Conservation (phyloP, 805 yeast genomes). For the Candida tibetensis region DNA sequence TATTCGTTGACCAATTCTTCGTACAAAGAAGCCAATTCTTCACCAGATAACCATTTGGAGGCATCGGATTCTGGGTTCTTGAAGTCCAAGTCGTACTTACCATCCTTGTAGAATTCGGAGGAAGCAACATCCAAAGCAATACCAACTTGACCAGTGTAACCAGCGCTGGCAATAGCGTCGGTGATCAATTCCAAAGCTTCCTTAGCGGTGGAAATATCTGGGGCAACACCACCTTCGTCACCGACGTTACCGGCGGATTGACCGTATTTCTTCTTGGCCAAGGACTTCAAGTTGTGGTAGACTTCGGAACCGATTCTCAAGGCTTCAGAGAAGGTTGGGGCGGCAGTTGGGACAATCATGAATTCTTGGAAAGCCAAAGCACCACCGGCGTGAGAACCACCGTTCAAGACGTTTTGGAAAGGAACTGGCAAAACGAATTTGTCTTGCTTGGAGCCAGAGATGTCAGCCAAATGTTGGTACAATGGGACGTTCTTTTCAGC, state of each 20-base stretch:
- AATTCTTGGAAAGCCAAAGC: conserved; percentile 98
- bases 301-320: conserved; percentile 97
- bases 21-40: conserved; percentile 84
- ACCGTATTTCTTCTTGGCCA: conserved; percentile 94
- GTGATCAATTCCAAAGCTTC: conserved; percentile 96
- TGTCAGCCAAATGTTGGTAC: conserved; percentile 84
- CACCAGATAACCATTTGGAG: conserved; percentile 88
- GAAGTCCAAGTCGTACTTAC: conserved; percentile 96
- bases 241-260: conserved; percentile 99
- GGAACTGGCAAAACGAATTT: conserved; percentile 98
- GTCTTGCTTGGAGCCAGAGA: conserved; percentile 67
- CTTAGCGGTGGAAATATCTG: conserved; percentile 90
- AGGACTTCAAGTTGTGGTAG: conserved; percentile 91
- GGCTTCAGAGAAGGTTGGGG: conserved; percentile 89
- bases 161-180: conserved; percentile 87
- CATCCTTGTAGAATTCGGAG: conserved; percentile 96
- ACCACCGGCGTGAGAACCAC: conserved; percentile 99
- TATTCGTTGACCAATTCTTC: conserved; percentile 74
- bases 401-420: conserved; percentile 97
- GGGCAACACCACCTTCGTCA: conserved; percentile 99
- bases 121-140: conserved; percentile 97
- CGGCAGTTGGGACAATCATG: conserved; percentile 97
- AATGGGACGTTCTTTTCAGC: conserved; percentile 92
- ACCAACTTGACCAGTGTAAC: conserved; percentile 88
- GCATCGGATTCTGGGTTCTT: conserved; percentile 92